phyloP scores from a whole-genome alignment of 1,139 yeast genomes.

The Nakaseomyces kungkrabaensis region DNA sequence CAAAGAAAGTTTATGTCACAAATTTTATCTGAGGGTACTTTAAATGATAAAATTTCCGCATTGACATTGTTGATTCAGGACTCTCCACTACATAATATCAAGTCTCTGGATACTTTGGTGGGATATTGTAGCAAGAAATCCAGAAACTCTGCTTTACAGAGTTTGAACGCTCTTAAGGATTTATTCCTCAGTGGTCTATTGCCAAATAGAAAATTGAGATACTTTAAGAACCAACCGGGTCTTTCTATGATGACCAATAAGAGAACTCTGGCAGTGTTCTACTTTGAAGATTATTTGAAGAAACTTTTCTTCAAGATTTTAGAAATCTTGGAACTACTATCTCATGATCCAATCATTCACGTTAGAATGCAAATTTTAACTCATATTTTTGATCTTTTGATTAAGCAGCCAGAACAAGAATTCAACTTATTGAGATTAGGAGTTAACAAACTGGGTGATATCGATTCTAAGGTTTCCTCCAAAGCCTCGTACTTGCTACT shows the following conservation, averaged over 20 bases:
- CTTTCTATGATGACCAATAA: slow-evolving; percentile 40
- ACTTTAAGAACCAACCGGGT: slow-evolving; percentile 69
- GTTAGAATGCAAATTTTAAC: slow-evolving; percentile 70
- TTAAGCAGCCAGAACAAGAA: slow-evolving; percentile 92
- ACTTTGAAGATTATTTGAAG: slow-evolving; percentile 85
- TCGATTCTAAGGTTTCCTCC: slow-evolving; percentile 82
- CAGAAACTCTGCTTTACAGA: slow-evolving; percentile 86
- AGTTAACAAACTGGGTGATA: slow-evolving; percentile 88
- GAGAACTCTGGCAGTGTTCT: slow-evolving; percentile 58
- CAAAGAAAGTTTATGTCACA: slow-evolving; percentile 86
- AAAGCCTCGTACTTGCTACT: slow-evolving; percentile 75
- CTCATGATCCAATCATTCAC: slow-evolving; percentile 88
- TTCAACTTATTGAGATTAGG: slow-evolving; percentile 81
- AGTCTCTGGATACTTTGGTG: slow-evolving; percentile 70
- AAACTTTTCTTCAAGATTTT: slow-evolving; percentile 64
- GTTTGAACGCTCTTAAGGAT: slow-evolving; percentile 85
- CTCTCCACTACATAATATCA: slow-evolving; percentile 83
- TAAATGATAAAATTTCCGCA: slow-evolving; percentile 92
- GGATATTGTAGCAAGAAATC: slow-evolving; percentile 83
- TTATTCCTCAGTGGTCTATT: slow-evolving; percentile 65
- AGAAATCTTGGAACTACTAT: slow-evolving; percentile 47
- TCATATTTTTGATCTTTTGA: slow-evolving; percentile 71
- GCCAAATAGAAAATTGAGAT: slow-evolving; percentile 73
- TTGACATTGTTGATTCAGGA: slow-evolving; percentile 86
- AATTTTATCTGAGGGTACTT: slow-evolving; percentile 84